Evolutionary conservation across 2,329 filamentous ascomycete genomes (phyloP).

Genomic region (Colletotrichum sp.): DNA sequence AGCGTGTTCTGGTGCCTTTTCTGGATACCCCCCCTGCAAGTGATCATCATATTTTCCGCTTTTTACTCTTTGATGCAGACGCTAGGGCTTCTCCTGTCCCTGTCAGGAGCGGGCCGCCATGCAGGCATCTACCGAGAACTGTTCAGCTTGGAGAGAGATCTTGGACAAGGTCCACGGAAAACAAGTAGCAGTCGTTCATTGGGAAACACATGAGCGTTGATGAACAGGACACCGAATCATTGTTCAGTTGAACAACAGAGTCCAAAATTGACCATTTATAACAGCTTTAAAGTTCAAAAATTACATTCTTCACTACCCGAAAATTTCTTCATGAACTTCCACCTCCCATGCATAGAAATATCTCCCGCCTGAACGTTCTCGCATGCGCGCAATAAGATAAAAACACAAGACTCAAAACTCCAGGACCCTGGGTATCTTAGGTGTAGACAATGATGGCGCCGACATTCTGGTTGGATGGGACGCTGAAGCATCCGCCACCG

Average conservation of each 20-base stretch:
- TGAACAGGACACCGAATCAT: neutral
- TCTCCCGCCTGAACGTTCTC: no score
- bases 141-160: rapidly evolving
- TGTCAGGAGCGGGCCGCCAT: neutral
- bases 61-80: no score
- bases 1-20: no score
- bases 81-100: no score
- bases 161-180: neutral
- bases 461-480: neutral
- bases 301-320: neutral
- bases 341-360: no score
- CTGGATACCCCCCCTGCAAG: no score
- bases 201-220: neutral
- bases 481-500: neutral
- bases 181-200: rapidly evolving
- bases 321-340: neutral
- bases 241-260: no score
- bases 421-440: neutral
- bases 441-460: neutral
- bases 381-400: rapidly evolving
- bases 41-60: no score
- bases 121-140: neutral
- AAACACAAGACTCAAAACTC: neutral
- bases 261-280: neutral
- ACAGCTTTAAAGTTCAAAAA: neutral